Base-by-base conservation (phyloP, 2,329 filamentous ascomycete species). In the Rhinocladiella similis region DNA sequence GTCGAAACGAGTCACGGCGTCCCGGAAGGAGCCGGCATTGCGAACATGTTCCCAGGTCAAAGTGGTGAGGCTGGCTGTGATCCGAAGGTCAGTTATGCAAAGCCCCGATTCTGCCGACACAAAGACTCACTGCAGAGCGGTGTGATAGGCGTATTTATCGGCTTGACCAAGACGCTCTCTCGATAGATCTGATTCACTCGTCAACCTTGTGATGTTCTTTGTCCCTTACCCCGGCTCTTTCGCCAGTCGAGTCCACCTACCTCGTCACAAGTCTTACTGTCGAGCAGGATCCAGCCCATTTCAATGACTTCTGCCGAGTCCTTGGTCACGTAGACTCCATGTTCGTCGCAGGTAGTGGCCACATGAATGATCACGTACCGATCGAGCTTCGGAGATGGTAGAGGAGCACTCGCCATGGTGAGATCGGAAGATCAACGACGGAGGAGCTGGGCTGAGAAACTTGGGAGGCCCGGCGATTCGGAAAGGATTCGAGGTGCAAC, bases 231-330 rank as follows among this genome's bases (percentile, higher is more conserved):
- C 48, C 18, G 35, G 22, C 46, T 50, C 14, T 41, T 47, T 51
- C 20, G 43, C 38, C 19, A 35, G 54, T 57, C 52, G 46, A 57
- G 52, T 50, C 61, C 61, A 63, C 85, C 76, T 80, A 96, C 92
- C 88, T 97, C 92, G 68, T 97, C 92, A 68, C 91, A 89, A 63
- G 84, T 88, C 79, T 93, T 94, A 65, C 91, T 88, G 73, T 97
- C 92, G 62, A 97, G 82, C 69, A 99, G 79, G 71, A 97, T 96
- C 94, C 94, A 99, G 63, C 93, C 94, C 72, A 99, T 83, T 83
- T 99, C 94, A 75, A 99, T 99, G 65, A 99, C 94, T 80, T 99
- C 94, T 61, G 94, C 94, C 57, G 94, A 97, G 77, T 99, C 94
- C 78, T 97, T 97, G 59, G 94, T 99, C 57, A 99, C 94, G 75